Conservation (phyloP, 306 rosid species). For the Castanospermum australe region DNA sequence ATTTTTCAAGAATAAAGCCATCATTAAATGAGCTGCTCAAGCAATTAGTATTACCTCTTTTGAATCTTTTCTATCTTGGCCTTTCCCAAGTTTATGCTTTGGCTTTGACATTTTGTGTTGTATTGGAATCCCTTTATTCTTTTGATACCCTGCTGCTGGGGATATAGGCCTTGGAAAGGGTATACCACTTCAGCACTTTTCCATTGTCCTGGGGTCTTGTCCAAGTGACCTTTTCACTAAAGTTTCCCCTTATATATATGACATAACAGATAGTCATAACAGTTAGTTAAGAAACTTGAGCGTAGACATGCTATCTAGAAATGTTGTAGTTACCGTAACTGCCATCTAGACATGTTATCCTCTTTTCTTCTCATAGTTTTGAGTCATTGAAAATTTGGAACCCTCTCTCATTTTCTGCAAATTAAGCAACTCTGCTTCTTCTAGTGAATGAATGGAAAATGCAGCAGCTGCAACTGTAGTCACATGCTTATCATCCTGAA, state of each 20-base stretch:
- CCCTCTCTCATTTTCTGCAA: constrained; percentile 38
- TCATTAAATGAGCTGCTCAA: not conserved
- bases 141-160: constrained; percentile 32
- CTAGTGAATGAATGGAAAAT: constrained; percentile 60
- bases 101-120: constrained; percentile 25
- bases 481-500: constrained; percentile 44
- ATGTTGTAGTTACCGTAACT: constrained; percentile 24
- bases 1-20: not conserved
- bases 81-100: constrained; percentile 70
- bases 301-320: not conserved
- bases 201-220: constrained; percentile 29
- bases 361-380: constrained; percentile 33
- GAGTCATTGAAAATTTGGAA: constrained; percentile 29
- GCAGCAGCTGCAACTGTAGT: constrained; percentile 72
- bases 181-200: constrained; percentile 28
- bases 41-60: constrained; percentile 38
- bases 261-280: constrained; percentile 6
- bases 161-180: constrained; percentile 30
- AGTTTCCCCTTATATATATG: constrained; percentile 37
- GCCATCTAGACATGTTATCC: constrained; percentile 16
- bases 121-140: constrained; percentile 20
- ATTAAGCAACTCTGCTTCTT: constrained; percentile 43
- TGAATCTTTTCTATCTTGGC: constrained; percentile 53
- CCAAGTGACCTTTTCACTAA: constrained; percentile 38
- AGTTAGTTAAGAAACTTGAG: not conserved